phyloP scores from a whole-genome alignment of 202 grass and related monocot species.

The Digitaria exilis region DNA sequence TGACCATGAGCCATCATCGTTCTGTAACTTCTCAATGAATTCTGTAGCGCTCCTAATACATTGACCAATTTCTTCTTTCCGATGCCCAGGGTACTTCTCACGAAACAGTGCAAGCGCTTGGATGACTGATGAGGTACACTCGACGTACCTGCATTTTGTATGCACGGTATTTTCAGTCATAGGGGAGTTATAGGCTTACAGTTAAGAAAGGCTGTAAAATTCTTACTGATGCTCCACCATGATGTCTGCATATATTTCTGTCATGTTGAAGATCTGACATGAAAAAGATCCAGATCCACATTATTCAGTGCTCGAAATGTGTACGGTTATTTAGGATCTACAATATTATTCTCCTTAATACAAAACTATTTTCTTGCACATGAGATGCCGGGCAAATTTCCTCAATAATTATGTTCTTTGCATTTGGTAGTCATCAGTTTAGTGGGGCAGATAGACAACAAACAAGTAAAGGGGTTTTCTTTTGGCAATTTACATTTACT shows the following conservation, averaged over 20 bases:
- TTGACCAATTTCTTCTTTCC: constrained; percentile 60
- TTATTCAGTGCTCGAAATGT: constrained; percentile 26
- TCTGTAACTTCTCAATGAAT: constrained; percentile 67
- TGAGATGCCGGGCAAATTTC: neutral
- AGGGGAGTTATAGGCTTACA: neutral
- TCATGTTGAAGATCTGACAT: constrained; percentile 68
- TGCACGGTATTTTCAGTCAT: constrained; percentile 10
- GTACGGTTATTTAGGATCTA: neutral
- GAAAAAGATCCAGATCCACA: neutral
- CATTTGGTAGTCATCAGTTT: neutral
- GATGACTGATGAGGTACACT: constrained; percentile 86
- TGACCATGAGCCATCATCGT: constrained; percentile 83
- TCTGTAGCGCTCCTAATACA: constrained; percentile 51
- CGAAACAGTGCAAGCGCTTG: constrained; percentile 67
- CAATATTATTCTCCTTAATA: neutral
- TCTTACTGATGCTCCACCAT: constrained; percentile 83
- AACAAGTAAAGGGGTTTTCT: neutral
- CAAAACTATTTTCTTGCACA: neutral
- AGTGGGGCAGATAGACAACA: too few relatives aligned
- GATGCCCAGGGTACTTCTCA: constrained; percentile 58
- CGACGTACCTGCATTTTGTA: constrained; percentile 60
- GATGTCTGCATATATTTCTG: constrained; percentile 69
- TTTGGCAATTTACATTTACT: neutral
- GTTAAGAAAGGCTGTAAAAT: constrained; percentile 19
- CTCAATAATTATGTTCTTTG: constrained; percentile 5